Evolutionary conservation across 2,329 filamentous ascomycete species (phyloP).

Genomic region (Chaetomium olivaceum): DNA sequence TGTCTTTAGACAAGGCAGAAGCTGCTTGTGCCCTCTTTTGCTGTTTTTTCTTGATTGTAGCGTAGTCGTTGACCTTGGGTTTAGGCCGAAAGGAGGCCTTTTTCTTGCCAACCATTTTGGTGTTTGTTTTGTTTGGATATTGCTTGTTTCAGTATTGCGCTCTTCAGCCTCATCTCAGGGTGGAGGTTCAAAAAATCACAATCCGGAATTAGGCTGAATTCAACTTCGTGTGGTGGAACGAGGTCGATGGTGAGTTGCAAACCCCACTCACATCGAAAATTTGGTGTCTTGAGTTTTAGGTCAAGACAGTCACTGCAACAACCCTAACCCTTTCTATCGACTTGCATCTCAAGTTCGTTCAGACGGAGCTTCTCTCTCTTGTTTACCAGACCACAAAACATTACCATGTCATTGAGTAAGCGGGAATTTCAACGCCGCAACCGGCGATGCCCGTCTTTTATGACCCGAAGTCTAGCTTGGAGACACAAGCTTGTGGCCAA

Average conservation of each 20-base stretch:
- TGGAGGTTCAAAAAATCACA: constrained; percentile 7
- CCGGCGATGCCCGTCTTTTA: background rate
- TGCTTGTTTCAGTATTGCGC: constrained; percentile 16
- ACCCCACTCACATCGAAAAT: constrained; percentile 13
- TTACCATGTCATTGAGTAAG: background rate
- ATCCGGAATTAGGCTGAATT: constrained; percentile 27
- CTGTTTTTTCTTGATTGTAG: constrained; percentile 1
- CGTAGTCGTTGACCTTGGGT: background rate
- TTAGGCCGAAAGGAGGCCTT: background rate
- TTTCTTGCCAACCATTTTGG: constrained; percentile 15
- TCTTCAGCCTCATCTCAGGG: constrained; percentile 18
- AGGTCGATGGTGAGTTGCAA: constrained; percentile 4
- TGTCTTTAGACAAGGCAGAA: background rate
- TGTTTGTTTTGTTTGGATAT: constrained; percentile 16
- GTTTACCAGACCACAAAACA: background rate
- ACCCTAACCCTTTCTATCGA: constrained; percentile 22
- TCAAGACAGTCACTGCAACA: background rate
- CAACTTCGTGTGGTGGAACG: constrained; percentile 7
- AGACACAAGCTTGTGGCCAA: background rate
- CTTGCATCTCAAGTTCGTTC: background rate
- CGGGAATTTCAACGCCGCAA: background rate
- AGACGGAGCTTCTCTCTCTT: background rate
- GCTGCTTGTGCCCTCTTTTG: background rate
- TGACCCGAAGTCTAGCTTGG: background rate
- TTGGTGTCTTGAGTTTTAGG: background rate